Percentiles rank a stretch among this genome's conserved stretches.
Evolutionary conservation across 1,139 yeast genomes (phyloP).

Genomic region (Suhomyces bolitotheri): DNA sequence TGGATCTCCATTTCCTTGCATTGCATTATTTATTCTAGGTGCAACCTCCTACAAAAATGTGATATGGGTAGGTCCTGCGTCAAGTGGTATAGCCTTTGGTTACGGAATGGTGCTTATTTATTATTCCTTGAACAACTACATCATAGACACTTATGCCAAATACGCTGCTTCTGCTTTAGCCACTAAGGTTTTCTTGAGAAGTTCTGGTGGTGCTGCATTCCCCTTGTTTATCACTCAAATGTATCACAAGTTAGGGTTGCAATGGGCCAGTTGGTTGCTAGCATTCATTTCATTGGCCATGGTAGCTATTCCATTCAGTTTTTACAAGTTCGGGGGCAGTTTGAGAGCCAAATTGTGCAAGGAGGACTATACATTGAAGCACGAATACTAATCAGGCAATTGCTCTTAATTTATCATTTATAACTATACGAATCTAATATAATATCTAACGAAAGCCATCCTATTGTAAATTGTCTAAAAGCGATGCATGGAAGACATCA

Average conservation of each 20-base stretch:
- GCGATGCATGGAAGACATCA: constrained; percentile 2
- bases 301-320: constrained; percentile 78
- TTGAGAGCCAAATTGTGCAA: constrained; percentile 67
- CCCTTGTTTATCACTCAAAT: constrained; percentile 85
- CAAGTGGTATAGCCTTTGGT: constrained; percentile 86
- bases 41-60: constrained; percentile 80
- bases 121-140: constrained; percentile 83
- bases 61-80: constrained; percentile 94
- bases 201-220: constrained; percentile 88
- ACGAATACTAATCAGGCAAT: not conserved
- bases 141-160: constrained; percentile 82
- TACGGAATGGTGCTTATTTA: constrained; percentile 90
- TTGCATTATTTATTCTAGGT: constrained; percentile 83
- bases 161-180: constrained; percentile 92
- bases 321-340: constrained; percentile 66
- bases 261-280: constrained; percentile 82
- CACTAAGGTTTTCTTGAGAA: constrained; percentile 84
- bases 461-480: constrained; percentile 1
- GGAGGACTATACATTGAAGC: constrained; percentile 52
- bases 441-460: not conserved
- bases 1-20: constrained; percentile 88
- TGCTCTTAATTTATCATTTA: not conserved
- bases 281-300: constrained; percentile 84
- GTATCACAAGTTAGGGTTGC: constrained; percentile 71
- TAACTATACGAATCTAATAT: not conserved